Conservation (phyloP, 306 rosid species). For the Alnus glutinosa region DNA sequence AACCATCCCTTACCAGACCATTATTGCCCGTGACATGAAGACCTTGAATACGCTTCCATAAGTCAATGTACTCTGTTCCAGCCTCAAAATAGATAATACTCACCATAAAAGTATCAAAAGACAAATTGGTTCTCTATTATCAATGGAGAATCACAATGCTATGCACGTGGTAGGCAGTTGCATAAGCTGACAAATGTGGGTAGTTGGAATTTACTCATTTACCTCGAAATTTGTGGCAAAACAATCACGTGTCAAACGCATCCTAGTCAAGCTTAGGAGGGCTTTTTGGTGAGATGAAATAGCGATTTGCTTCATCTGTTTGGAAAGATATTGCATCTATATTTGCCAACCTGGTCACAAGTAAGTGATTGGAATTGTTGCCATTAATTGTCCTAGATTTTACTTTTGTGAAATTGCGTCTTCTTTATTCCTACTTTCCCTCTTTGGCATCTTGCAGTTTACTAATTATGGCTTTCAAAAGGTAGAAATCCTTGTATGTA, state of each 20-base stretch:
- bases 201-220: not conserved
- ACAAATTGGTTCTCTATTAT: not conserved
- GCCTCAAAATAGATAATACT: not conserved
- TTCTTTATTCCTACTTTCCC: not conserved
- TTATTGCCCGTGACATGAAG: not conserved
- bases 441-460: constrained; percentile 3
- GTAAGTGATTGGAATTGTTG: not conserved
- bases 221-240: not conserved
- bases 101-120: not conserved
- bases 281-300: constrained; percentile 1
- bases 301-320: constrained; percentile 1
- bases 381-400: constrained; percentile 1
- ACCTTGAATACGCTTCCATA: not conserved
- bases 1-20: not conserved
- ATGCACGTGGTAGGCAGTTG: constrained; percentile 9
- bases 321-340: not conserved
- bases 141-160: not conserved
- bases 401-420: not conserved
- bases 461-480: not conserved
- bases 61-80: not conserved
- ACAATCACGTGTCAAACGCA: not conserved
- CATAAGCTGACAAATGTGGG: not conserved
- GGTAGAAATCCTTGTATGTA: not conserved
- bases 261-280: not conserved
- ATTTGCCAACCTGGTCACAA: constrained; percentile 1